A percentile compares a stretch with the other conserved stretches of the same genome.
Conservation (phyloP, 1,139 yeast species). For the Kurtzmaniella natalensis region DNA sequence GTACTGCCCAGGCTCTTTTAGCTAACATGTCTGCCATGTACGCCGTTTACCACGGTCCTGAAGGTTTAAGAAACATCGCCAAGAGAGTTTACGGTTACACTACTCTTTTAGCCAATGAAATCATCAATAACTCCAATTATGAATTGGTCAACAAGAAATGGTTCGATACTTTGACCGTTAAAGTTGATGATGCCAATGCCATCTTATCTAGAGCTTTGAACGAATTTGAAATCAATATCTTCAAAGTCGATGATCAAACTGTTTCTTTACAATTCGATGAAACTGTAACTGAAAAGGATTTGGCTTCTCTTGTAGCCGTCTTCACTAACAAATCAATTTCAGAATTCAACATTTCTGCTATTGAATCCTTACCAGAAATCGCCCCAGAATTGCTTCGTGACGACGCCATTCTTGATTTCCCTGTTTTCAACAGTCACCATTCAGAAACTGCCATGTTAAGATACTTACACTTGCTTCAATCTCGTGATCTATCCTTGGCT, state of each 20-base stretch:
- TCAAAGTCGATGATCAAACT: constrained; percentile 56
- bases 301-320: constrained; percentile 51
- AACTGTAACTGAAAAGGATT: constrained; percentile 65
- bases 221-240: constrained; percentile 68
- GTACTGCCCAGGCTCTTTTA: constrained; percentile 94
- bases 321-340: constrained; percentile 39
- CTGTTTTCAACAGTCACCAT: constrained; percentile 83
- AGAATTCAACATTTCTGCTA: constrained; percentile 12
- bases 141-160: constrained; percentile 55
- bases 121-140: constrained; percentile 41
- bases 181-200: constrained; percentile 52
- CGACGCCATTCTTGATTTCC: constrained; percentile 61
- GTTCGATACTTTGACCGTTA: constrained; percentile 85
- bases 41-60: constrained; percentile 94
- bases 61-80: constrained; percentile 82
- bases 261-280: constrained; percentile 84
- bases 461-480: constrained; percentile 79
- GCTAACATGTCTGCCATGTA: constrained; percentile 96
- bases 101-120: constrained; percentile 59
- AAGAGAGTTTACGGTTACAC: constrained; percentile 74
- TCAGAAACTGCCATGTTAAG: constrained; percentile 94
- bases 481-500: constrained; percentile 87
- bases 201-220: constrained; percentile 55
- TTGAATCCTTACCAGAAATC: constrained; percentile 44
- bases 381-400: constrained; percentile 55